Conservation (phyloP, 495 filamentous ascomycete genomes). For the Umbilicaria muhlenbergii region DNA sequence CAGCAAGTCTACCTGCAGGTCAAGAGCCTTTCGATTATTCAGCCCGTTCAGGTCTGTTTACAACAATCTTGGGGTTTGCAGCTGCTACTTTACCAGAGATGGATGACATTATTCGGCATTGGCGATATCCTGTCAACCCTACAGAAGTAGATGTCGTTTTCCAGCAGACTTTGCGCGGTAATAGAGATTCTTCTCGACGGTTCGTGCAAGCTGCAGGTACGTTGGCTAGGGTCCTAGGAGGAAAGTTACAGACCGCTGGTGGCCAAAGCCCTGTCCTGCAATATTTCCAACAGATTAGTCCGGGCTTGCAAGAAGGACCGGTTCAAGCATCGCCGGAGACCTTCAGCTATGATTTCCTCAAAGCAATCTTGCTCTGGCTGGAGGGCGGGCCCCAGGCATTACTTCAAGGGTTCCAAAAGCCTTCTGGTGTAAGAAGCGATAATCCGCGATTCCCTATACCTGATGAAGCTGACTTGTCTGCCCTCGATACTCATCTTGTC, state of each 20-base stretch:
- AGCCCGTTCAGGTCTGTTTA: constrained; percentile 22
- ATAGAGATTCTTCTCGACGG: constrained; percentile 41
- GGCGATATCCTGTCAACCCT: constrained; percentile 47
- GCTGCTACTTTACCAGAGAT: constrained; percentile 35
- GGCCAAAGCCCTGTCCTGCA: constrained; percentile 16
- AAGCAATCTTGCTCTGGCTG: constrained; percentile 47
- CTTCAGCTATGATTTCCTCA: constrained; percentile 49
- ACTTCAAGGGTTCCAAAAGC: constrained; percentile 37
- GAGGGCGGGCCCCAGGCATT: constrained; percentile 37
- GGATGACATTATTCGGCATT: constrained; percentile 35
- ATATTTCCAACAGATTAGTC: constrained; percentile 28
- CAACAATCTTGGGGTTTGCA: constrained; percentile 29
- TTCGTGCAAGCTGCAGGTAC: constrained; percentile 58
- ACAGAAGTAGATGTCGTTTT: constrained; percentile 31
- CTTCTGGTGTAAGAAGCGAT: constrained; percentile 18
- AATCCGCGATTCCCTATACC: constrained; percentile 36
- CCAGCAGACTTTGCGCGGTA: constrained; percentile 39
- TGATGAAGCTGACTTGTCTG: constrained; percentile 28
- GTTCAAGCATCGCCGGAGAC: constrained; percentile 29
- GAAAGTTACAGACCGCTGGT: constrained; percentile 23
- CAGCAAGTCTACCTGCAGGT: constrained; percentile 13
- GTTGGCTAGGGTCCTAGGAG: constrained; percentile 38
- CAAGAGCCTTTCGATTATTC: constrained; percentile 9
- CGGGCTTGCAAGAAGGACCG: constrained; percentile 31
- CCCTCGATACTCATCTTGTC: constrained; percentile 39